Base-by-base conservation (phyloP, 306 rosid species). In the Castanea crenata region DNA sequence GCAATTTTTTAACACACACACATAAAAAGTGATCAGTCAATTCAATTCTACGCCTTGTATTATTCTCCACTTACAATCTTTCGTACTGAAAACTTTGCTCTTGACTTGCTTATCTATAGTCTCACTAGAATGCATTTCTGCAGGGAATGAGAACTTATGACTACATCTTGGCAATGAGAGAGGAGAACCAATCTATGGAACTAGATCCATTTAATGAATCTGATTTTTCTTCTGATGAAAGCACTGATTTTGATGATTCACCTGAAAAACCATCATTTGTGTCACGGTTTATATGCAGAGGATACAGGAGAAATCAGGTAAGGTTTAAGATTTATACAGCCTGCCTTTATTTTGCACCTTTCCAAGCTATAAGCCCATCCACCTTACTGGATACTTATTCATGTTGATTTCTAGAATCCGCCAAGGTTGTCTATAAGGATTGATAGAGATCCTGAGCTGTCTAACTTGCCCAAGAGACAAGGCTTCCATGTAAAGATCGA, bases 61-160 rank as follows among this genome's bases (percentile, higher is more conserved):
- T 32, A 32, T 32, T 67, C 71, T 34, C 51, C 72, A 32, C 49
- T 18, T 32, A 34, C 4, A 20, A 44, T 67, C 72, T 67, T 32
- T 32, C 51, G 35, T 3, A 15, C 74, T 23, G 13, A 69, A 41
- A 71, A 25, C 41, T 41, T 78, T n/a, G 4, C 81, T 56, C 25
- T 59, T 83, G 82, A 85, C 74, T 78, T 35, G 18, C 46, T 64
- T 34, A 13, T 67, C 25, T 27, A 8, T 41, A 23, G 51, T 27
- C 35, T 62, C 34, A 46, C 15, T 29, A 69, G 68, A 59, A 32
- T 77, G 32, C 72, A 4, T 62, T 68, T 57, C 51, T 82, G 80
- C 81, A 95, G 99, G 99, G 98, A 73, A 95, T 95, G 87, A 86
- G 96, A 83, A 95, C 99, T 46, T 95, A 93, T 83, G 99, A 95